Evolutionary conservation across 2,329 filamentous ascomycete species (phyloP), one percentile per base, ranked within the genome.

Genomic region (Cordyceps cicadae): DNA sequence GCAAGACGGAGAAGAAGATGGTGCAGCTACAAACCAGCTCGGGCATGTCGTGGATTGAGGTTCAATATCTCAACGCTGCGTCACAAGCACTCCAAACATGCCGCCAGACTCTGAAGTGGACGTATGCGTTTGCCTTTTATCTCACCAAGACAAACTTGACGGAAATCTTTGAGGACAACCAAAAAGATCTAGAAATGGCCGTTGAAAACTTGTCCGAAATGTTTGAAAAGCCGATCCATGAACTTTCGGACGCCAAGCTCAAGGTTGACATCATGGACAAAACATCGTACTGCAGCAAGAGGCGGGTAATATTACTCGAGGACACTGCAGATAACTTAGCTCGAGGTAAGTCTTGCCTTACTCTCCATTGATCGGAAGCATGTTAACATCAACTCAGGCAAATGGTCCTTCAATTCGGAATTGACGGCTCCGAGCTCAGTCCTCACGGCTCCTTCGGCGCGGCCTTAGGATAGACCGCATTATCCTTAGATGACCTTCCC

Each of bases 1-100:
- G 89, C 54, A 97, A 97, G 81, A 97, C 94, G 0, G 93, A 99
- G 75, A 96, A 93, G 82, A 99, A 99, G 81, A 99, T 99, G 94
- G 89, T 93, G 34, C 89, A 94, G 72, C 81, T 99, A 49, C 94
- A 99, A 74, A 92, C 89, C 45, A 87, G 91, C 32, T 97, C 93
- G 0, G 92, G 91, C 64, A 92, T 99, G 85, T 97, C 92, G 0
- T 99, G 94, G 94, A 99, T 99, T 62, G 94, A 99, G 72, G 94
- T 99, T 7, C 94, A 99, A 71, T 99, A 97, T 72, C 83, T 99
- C 24, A 90, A 96, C 69, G 88, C 90, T 2, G 94, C 94, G 0
- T 96, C 92, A 0, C 91, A 96, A 71, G 91, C 93, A 3, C 82
- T 99, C 17, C 93, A 97, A 76, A 92, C 91, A 52, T 99, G 94